Conservation (phyloP, 176 grass and related monocot genomes). For the Oryza brachyantha region DNA sequence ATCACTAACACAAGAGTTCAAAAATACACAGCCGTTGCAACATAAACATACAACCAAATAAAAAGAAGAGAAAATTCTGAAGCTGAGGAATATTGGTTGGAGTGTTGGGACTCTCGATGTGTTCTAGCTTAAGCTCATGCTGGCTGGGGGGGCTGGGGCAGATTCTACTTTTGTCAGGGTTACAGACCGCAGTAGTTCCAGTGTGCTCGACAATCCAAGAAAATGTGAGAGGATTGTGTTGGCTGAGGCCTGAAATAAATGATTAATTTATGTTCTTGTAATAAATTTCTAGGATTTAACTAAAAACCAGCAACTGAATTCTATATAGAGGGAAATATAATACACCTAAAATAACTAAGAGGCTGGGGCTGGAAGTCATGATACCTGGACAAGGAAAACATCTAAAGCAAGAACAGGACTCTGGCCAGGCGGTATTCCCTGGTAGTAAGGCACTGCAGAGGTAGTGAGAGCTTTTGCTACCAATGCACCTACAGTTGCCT, state of each 20-base stretch:
- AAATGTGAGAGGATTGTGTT: conserved; percentile 92
- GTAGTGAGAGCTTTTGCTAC: conserved; percentile 80
- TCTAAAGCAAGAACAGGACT: conserved; percentile 86
- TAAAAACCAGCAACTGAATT: background rate
- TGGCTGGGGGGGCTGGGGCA: conserved; percentile 40
- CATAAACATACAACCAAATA: background rate
- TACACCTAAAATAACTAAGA: background rate
- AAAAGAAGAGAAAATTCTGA: background rate
- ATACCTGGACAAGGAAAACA: conserved; percentile 92
- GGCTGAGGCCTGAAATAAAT: conserved; percentile 59
- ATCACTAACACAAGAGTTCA: background rate
- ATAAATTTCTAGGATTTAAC: background rate
- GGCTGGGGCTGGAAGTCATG: background rate
- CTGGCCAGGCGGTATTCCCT: conserved; percentile 72
- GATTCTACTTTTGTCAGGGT: conserved; percentile 46
- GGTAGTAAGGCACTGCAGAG: conserved; percentile 75
- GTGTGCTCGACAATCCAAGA: conserved; percentile 65
- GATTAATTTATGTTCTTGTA: background rate
- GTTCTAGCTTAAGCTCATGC: conserved; percentile 28
- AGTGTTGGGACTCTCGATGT: background rate
- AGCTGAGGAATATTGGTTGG: background rate
- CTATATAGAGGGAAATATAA: background rate
- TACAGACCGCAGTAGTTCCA: conserved; percentile 74
- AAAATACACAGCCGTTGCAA: background rate
- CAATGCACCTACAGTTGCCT: conserved; percentile 75